phyloP scores from a whole-genome alignment of 83 land plant genomes.

The Picea engelmannii region DNA sequence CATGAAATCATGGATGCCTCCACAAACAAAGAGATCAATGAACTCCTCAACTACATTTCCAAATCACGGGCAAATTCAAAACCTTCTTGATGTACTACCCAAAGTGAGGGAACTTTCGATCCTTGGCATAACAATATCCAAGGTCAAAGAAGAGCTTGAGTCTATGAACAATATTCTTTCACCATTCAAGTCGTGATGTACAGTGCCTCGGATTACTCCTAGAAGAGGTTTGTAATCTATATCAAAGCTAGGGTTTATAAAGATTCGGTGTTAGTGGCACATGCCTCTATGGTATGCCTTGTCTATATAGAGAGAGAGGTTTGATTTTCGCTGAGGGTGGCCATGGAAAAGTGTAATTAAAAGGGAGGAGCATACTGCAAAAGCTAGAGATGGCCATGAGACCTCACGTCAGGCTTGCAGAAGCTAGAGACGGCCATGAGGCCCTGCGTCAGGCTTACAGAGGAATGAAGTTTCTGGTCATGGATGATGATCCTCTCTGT shows the following conservation, averaged over 20 bases:
- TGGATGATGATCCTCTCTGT: too few relatives aligned
- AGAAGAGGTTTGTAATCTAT: neutral
- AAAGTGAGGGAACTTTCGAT: too few relatives aligned
- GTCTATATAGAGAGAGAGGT: too few relatives aligned
- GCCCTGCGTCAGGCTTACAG: too few relatives aligned
- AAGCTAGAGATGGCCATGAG: too few relatives aligned
- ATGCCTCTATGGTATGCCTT: too few relatives aligned
- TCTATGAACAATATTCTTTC: neutral
- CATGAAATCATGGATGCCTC: conserved; percentile 12
- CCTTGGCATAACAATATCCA: neutral
- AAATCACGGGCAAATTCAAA: neutral
- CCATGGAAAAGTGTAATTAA: too few relatives aligned
- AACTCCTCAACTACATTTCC: neutral
- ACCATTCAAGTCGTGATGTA: conserved; percentile 20
- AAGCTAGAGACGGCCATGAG: too few relatives aligned
- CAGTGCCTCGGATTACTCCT: conserved; percentile 15
- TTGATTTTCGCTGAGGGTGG: too few relatives aligned
- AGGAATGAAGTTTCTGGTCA: conserved; percentile 5
- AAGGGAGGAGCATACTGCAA: too few relatives aligned
- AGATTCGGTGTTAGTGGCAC: too few relatives aligned
- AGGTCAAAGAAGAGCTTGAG: neutral
- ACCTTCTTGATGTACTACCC: neutral
- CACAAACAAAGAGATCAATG: neutral
- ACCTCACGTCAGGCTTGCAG: too few relatives aligned
- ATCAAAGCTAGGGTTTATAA: conserved; percentile 1